Evolutionary conservation across 2,329 filamentous ascomycete species (phyloP).

Genomic region (Aschersonia sp.): DNA sequence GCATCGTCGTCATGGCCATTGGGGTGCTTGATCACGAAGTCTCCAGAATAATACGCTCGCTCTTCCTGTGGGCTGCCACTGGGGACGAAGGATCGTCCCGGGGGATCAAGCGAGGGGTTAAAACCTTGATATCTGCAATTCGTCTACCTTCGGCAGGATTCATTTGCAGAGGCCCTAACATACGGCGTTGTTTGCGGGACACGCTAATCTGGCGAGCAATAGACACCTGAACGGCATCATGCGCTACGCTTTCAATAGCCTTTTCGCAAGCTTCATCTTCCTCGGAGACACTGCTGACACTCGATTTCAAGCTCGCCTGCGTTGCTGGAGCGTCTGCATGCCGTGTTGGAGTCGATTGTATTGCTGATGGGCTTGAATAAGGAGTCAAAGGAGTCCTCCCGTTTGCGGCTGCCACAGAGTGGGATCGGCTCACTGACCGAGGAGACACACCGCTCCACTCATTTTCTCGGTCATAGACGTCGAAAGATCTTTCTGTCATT

Average conservation of each 20-base stretch:
- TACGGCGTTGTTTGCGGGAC: slow-evolving; percentile 44
- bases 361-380: too few relatives aligned
- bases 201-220: slow-evolving; percentile 56
- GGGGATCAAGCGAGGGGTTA: slow-evolving; percentile 31
- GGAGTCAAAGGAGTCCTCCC: background rate
- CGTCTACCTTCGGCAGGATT: slow-evolving; percentile 6
- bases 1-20: too few relatives aligned
- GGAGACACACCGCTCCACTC: background rate
- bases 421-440: background rate
- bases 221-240: slow-evolving; percentile 47
- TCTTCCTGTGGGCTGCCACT: slow-evolving; percentile 29
- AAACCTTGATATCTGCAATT: slow-evolving; percentile 21
- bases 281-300: background rate
- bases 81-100: slow-evolving; percentile 14
- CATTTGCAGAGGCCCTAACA: slow-evolving; percentile 39
- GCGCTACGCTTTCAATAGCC: slow-evolving; percentile 18
- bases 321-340: background rate
- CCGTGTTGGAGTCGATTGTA: background rate
- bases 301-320: background rate
- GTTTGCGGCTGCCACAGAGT: background rate
- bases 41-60: slow-evolving; percentile 39
- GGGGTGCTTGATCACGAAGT: background rate
- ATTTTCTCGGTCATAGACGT: background rate
- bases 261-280: slow-evolving; percentile 6
- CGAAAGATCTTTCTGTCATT: slow-evolving; percentile 1